Evolutionary conservation across 2,329 filamentous ascomycete genomes (phyloP).

Genomic region (Penicillium sp.): DNA sequence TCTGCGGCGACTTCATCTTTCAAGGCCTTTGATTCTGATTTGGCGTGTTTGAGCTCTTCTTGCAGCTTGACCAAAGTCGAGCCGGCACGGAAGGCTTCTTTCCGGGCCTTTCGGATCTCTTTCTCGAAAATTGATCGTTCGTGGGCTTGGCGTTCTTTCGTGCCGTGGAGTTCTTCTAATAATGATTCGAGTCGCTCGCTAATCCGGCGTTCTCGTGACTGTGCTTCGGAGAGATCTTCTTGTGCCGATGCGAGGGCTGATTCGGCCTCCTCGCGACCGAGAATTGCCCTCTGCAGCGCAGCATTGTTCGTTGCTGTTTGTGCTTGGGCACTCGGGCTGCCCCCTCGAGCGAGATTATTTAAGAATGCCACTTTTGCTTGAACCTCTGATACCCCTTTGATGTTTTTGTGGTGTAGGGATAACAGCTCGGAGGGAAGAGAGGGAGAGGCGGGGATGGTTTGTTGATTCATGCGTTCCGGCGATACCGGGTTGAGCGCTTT

Average conservation of each 20-base stretch:
- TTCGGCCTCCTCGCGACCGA: constrained; percentile 50
- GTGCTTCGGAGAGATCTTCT: constrained; percentile 43
- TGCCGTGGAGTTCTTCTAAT: constrained; percentile 54
- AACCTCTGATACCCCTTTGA: constrained; percentile 44
- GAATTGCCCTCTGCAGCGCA: constrained; percentile 45
- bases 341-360: constrained; percentile 44
- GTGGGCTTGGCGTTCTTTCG: constrained; percentile 53
- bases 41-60: constrained; percentile 49
- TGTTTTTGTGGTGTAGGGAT: constrained; percentile 37
- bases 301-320: constrained; percentile 42
- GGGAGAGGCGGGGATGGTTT: constrained; percentile 43
- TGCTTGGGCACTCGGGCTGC: constrained; percentile 30
- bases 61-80: constrained; percentile 57
- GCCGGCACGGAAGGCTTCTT: constrained; percentile 60
- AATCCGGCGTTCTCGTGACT: constrained; percentile 45
- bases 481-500: constrained; percentile 46
- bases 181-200: constrained; percentile 47
- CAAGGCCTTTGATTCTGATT: constrained; percentile 48
- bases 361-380: constrained; percentile 52
- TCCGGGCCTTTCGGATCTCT: constrained; percentile 56
- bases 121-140: constrained; percentile 56
- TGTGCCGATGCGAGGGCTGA: constrained; percentile 36
- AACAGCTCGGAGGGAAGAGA: constrained; percentile 38
- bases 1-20: constrained; percentile 55
- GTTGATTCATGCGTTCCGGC: constrained; percentile 53